phyloP scores from a whole-genome alignment of 179 eudicot species.

The Spergularia azorica region DNA sequence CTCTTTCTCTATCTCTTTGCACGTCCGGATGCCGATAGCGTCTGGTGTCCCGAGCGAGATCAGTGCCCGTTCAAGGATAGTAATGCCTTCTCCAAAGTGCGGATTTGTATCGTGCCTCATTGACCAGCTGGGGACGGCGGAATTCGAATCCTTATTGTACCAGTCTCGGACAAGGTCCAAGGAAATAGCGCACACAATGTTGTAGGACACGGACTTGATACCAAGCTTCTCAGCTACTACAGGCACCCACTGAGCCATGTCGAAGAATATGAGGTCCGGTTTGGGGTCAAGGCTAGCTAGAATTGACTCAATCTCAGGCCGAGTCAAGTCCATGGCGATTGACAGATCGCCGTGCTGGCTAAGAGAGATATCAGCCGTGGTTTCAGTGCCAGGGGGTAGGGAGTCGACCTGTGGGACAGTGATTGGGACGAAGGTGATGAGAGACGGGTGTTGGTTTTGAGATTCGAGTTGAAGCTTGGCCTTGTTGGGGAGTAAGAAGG shows the following conservation, averaged over 20 bases:
- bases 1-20: conserved; percentile 13
- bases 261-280: conserved; percentile 54
- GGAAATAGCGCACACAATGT: conserved; percentile 16
- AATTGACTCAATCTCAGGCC: conserved; percentile 31
- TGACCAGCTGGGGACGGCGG: background rate
- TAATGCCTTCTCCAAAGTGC: conserved; percentile 40
- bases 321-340: conserved; percentile 50
- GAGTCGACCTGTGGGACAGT: conserved; percentile 7
- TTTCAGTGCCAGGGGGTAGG: conserved; percentile 46
- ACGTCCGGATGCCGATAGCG: conserved; percentile 53
- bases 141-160: background rate
- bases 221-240: background rate
- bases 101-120: background rate
- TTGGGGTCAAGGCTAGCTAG: conserved; percentile 17
- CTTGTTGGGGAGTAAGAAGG: conserved; percentile 45
- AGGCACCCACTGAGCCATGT: conserved; percentile 34
- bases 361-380: conserved; percentile 51
- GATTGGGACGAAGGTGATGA: conserved; percentile 24
- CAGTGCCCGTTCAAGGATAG: conserved; percentile 41
- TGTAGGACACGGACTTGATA: conserved; percentile 15
- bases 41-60: conserved; percentile 37
- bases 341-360: conserved; percentile 33
- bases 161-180: conserved; percentile 13
- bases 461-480: conserved; percentile 28
- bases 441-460: conserved; percentile 32